A percentile compares a stretch with the other conserved stretches of the same genome.
Evolutionary conservation across 2,329 filamentous ascomycete genomes (phyloP).

Genomic region (Harringtonia lauricola): DNA sequence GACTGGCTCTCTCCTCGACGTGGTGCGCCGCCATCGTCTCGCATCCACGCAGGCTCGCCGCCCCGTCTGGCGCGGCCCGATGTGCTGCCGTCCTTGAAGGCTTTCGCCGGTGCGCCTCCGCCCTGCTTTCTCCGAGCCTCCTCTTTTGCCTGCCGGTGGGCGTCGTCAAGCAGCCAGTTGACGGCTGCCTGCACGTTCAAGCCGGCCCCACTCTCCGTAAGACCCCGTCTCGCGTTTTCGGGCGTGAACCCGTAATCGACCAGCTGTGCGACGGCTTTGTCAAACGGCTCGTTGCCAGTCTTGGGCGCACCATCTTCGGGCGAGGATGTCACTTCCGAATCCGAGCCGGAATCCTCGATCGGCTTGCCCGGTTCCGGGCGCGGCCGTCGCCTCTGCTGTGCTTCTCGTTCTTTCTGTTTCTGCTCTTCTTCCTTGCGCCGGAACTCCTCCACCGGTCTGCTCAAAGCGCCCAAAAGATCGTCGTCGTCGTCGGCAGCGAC

Average conservation of each 20-base stretch:
- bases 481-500: constrained; percentile 38
- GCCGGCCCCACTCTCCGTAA: constrained; percentile 70
- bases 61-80: constrained; percentile 17
- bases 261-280: constrained; percentile 75
- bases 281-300: constrained; percentile 50
- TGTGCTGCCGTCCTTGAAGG: constrained; percentile 11
- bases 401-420: constrained; percentile 17
- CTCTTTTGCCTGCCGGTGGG: constrained; percentile 71
- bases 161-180: constrained; percentile 81
- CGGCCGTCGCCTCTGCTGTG: constrained; percentile 9
- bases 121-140: constrained; percentile 40
- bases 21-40: constrained; percentile 35
- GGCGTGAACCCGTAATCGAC: constrained; percentile 90
- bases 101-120: constrained; percentile 2
- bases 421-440: constrained; percentile 31
- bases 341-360: constrained; percentile 39
- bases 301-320: constrained; percentile 8
- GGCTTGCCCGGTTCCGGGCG: constrained; percentile 42
- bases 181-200: constrained; percentile 78
- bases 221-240: constrained; percentile 69
- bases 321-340: constrained; percentile 28
- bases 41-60: constrained; percentile 51
- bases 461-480: constrained; percentile 55
- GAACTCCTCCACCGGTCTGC: constrained; percentile 53
- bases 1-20: constrained; percentile 43